phyloP scores from a whole-genome alignment of 208 protist genomes.

The Naegleria lovaniensis region DNA sequence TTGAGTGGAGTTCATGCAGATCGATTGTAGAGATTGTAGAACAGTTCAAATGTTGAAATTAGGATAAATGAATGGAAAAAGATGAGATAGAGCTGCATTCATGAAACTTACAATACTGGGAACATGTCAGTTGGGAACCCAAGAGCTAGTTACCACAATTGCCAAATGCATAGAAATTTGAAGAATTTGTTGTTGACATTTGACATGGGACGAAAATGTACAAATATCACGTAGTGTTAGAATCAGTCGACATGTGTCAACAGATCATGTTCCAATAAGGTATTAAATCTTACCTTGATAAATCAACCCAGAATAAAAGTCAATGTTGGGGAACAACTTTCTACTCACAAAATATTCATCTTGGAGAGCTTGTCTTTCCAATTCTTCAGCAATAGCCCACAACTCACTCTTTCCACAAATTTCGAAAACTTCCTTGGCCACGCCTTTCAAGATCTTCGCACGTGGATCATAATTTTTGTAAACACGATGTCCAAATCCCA shows the following conservation, averaged over 20 bases:
- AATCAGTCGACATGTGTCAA: too few species aligned
- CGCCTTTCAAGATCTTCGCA: constrained; percentile 52
- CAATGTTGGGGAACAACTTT: constrained; percentile 65
- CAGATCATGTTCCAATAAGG: too few species aligned
- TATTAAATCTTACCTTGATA: neutral
- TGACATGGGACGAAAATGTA: neutral
- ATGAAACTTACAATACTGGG: constrained; percentile 47
- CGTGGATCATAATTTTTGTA: constrained; percentile 71
- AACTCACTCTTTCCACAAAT: constrained; percentile 37
- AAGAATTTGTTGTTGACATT: too few species aligned
- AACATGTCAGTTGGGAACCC: constrained; percentile 55
- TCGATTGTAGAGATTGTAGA: too few species aligned
- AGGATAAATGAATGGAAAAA: too few species aligned
- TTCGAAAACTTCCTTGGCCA: constrained; percentile 48
- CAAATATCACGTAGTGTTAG: too few species aligned
- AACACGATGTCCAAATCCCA: constrained; percentile 68
- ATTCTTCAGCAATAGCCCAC: constrained; percentile 55
- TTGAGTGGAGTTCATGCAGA: too few species aligned
- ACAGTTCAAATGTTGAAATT: too few species aligned
- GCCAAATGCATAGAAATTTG: too few species aligned
- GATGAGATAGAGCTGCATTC: neutral
- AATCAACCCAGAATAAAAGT: constrained; percentile 41
- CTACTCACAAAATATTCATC: constrained; percentile 62
- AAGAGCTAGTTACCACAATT: constrained; percentile 24
- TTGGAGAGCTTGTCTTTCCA: constrained; percentile 47